Evolutionary conservation across 2,329 filamentous ascomycete genomes (phyloP), one percentile per base, ranked within the genome.

Genomic region (Nemania bipapillata): DNA sequence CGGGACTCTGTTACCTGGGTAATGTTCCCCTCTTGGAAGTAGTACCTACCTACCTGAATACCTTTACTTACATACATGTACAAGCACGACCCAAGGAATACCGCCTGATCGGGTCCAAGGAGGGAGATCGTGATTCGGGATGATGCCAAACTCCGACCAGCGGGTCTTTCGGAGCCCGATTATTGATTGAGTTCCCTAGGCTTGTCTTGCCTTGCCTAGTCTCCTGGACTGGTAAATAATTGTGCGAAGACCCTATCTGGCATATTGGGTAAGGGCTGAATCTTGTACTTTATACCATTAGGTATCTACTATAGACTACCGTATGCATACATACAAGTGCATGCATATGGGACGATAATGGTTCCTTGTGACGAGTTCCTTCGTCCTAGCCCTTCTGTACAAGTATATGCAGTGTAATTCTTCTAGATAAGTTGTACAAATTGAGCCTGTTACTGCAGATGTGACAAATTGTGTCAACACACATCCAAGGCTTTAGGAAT

Each of bases 41-140:
- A 50, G 47, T 15, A 50, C 22, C n/a, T n/a, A 50, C 24, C 28
- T 20, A 50, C n/a, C n/a, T n/a, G n/a, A n/a, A n/a, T n/a, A n/a
- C n/a, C n/a, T n/a, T n/a, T n/a, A n/a, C n/a, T n/a, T n/a, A n/a
- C n/a, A n/a, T n/a, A n/a, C n/a, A n/a, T n/a, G n/a, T n/a, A n/a
- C n/a, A n/a, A n/a, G n/a, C n/a, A n/a, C n/a, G n/a, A n/a, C n/a
- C n/a, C n/a, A n/a, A n/a, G 47, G 12, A 20, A 15, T 50, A 26
- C 47, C 50, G 50, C 28, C 9, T 17, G 11, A 65, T 68, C 42
- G 66, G 52, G 50, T 24, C 55, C 30, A 52, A 15, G 56, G 20
- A 52, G 50, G 20, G 32, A 7, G 56, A 65, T 68, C 66, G 62
- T 47, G 52, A 35, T 65, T 68, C 66, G 66, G 66, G 28, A 11